These are phyloP conservation scores for Oryza glaberrima DNA, from an alignment of 176 grass and related monocot genomes.

Conservation along the genomic window DNA sequence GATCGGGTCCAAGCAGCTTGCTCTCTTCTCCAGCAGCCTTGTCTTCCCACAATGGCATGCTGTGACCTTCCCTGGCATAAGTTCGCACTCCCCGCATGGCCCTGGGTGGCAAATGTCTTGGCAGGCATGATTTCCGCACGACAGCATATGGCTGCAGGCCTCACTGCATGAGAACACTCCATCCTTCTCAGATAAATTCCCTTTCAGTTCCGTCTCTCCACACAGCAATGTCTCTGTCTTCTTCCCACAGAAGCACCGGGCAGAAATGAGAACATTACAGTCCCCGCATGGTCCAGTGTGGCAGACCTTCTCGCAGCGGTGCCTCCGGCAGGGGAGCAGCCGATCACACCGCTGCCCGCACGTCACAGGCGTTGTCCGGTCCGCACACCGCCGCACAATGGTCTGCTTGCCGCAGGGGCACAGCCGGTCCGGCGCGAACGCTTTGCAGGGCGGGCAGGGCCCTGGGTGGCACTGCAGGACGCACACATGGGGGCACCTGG, in stretches of 20 bases:
- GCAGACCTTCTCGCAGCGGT: slow-evolving; percentile 75
- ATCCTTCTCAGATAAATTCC: slow-evolving; percentile 44
- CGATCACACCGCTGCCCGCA: slow-evolving; percentile 70
- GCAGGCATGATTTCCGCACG: slow-evolving; percentile 79
- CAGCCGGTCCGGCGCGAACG: slow-evolving; percentile 63
- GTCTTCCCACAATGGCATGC: slow-evolving; percentile 86
- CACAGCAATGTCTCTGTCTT: slow-evolving; percentile 72
- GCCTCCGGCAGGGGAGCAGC: slow-evolving; percentile 64
- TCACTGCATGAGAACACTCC: slow-evolving; percentile 80
- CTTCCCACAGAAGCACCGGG: slow-evolving; percentile 77
- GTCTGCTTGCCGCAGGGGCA: slow-evolving; percentile 88
- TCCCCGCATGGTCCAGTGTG: slow-evolving; percentile 73
- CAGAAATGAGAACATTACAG: slow-evolving; percentile 56
- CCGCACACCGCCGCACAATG: slow-evolving; percentile 67
- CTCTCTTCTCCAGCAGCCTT: slow-evolving; percentile 53
- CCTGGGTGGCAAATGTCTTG: slow-evolving; percentile 80
- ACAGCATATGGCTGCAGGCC: slow-evolving; percentile 46
- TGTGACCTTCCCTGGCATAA: slow-evolving; percentile 66
- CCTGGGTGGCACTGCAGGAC: slow-evolving; percentile 95
- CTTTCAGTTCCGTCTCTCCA: slow-evolving; percentile 74
- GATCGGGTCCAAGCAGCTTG: slow-evolving; percentile 80
- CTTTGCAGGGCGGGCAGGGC: slow-evolving; percentile 94
- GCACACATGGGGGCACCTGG: slow-evolving; percentile 77
- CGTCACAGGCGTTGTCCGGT: slow-evolving; percentile 62
- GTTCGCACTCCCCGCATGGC: slow-evolving; percentile 69